Evolutionary conservation across 129 eudicot genomes (phyloP), one percentile per base, ranked within the genome.

Genomic region (Silybum marianum): DNA sequence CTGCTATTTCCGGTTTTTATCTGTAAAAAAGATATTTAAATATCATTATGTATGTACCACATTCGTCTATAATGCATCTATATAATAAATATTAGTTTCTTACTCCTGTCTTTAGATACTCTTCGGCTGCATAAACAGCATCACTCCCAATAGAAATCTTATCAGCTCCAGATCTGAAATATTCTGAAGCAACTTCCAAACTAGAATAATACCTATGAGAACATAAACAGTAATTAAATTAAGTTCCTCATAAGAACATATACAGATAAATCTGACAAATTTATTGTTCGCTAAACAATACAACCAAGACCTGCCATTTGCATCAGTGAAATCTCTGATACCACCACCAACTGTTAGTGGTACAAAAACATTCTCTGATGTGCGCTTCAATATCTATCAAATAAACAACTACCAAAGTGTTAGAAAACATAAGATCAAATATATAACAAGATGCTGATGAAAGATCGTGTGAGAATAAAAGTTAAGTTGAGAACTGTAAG

Each of bases 341-440:
- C 99, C 99, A 69, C 99, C 99, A 54, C 99, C 99, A 83, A 95
- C 99, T 48, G 99, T 96, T 75, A 96, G 82, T 72, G 99, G 99
- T 73, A 96, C 99, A 87, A 96, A 96, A 76, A 91, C 92, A 86
- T 96, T 91, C 87, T 96, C 99, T 32, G 99, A 93, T 26, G 99
- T 84, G 78, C 85, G 69, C 77, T 85, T 88, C 86, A 96, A 74
- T 21, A 96, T 93, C 99, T 96, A 80, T 18, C 40, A 72, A 69
- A 63, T 21, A 66, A 42, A 66, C 60, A 78, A 63, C 39, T 18
- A 76, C 30, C 42, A 4, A 51, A 76, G 28, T 42, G 70, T 66
- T 38, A 46, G n/a, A 75, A 69, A 4, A 34, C 5, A 48, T 62
- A 84, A 18, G 11, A 24, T 26, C 8, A 7, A 24, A 24, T 60